Evolutionary conservation across 2,329 filamentous ascomycete species (phyloP).

Genomic region (Penicillium nordicum): DNA sequence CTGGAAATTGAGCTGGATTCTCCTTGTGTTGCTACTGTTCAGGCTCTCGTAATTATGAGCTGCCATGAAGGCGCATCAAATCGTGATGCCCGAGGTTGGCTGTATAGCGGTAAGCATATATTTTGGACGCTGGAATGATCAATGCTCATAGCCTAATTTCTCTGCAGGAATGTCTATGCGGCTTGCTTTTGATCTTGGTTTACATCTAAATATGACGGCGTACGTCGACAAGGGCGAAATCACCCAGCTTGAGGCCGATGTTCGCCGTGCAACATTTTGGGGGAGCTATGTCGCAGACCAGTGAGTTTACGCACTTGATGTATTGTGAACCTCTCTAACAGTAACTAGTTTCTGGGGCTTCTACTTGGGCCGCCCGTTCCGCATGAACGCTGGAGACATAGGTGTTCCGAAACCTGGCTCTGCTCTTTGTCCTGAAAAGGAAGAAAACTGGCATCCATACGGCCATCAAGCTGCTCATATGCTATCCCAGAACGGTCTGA

Average conservation of each 20-base stretch:
- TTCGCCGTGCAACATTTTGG: slow-evolving; percentile 44
- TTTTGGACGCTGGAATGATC: not conserved
- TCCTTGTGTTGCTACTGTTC: slow-evolving; percentile 48
- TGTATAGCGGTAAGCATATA: slow-evolving; percentile 43
- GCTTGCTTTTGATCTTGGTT: slow-evolving; percentile 45
- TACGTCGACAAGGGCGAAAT: slow-evolving; percentile 43
- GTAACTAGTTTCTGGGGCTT: slow-evolving; percentile 41
- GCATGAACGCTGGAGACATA: slow-evolving; percentile 42
- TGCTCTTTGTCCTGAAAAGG: slow-evolving; percentile 22
- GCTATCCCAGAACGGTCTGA: slow-evolving; percentile 20
- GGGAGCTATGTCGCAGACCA: slow-evolving; percentile 43
- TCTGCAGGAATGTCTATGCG: slow-evolving; percentile 44
- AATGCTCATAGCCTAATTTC: not conserved
- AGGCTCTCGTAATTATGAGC: slow-evolving; percentile 47
- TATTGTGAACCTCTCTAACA: not conserved
- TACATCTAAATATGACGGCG: slow-evolving; percentile 41
- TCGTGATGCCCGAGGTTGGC: slow-evolving; percentile 47
- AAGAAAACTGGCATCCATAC: slow-evolving; percentile 34
- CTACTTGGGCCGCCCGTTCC: slow-evolving; percentile 44
- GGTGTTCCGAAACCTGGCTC: slow-evolving; percentile 40
- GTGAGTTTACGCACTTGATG: slow-evolving; percentile 18
- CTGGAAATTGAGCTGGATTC: slow-evolving; percentile 49
- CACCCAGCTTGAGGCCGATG: slow-evolving; percentile 38
- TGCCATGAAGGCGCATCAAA: slow-evolving; percentile 45
- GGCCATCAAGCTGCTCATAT: slow-evolving; percentile 23